Conservation (phyloP, 352 stramenopile species). For the Pythium biforme region DNA sequence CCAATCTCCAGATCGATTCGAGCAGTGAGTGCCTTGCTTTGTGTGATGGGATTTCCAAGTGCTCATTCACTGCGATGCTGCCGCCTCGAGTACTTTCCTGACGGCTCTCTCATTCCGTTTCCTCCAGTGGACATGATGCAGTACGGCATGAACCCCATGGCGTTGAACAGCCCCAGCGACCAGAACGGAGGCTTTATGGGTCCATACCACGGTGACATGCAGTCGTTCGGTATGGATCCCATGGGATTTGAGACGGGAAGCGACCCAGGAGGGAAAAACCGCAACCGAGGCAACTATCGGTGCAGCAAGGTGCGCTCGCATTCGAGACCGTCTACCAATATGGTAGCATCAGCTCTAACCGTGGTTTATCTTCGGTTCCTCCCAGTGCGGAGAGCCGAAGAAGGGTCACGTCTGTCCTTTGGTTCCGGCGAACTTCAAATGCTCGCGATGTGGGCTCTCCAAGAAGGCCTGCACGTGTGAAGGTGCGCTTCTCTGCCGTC, state of each 20-base stretch:
- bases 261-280: slow-evolving; percentile 58
- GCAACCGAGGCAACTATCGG: slow-evolving; percentile 85
- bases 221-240: slow-evolving; percentile 37
- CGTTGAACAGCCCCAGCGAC: slow-evolving; percentile 29
- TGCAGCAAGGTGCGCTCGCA: slow-evolving; percentile 64
- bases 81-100: background rate
- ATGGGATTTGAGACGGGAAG: slow-evolving; percentile 25
- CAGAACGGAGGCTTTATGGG: slow-evolving; percentile 44
- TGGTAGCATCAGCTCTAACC: background rate
- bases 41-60: background rate
- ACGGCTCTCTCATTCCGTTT: background rate
- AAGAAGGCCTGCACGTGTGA: slow-evolving; percentile 78
- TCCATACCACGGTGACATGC: slow-evolving; percentile 48
- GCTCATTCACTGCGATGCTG: background rate
- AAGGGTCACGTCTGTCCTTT: slow-evolving; percentile 85
- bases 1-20: slow-evolving; percentile 28
- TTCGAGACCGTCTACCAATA: background rate
- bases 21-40: slow-evolving; percentile 23
- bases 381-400: slow-evolving; percentile 80
- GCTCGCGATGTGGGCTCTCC: slow-evolving; percentile 61
- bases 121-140: slow-evolving; percentile 50
- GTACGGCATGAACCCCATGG: slow-evolving; percentile 52
- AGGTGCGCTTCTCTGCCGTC: slow-evolving; percentile 44
- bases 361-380: background rate
- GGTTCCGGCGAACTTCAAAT: slow-evolving; percentile 83